A percentile compares a stretch with the other conserved stretches of the same genome.
phyloP scores from a whole-genome alignment of 768 basidiomycete genomes.

The Amanita rubescens region DNA sequence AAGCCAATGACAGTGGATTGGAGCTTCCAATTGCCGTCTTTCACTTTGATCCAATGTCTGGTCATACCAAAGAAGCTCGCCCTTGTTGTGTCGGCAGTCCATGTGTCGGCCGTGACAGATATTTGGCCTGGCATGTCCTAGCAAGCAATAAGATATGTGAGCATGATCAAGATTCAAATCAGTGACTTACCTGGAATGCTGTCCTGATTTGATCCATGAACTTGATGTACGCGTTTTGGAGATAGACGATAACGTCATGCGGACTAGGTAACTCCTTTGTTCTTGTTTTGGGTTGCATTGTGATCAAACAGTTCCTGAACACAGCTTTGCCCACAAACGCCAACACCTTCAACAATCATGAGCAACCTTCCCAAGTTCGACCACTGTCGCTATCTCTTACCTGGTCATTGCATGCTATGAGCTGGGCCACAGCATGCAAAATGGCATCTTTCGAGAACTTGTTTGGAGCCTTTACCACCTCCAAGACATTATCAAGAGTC shows the following conservation, averaged over 20 bases:
- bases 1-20: slow-evolving; percentile 17
- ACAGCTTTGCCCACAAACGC: no score
- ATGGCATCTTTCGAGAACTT: slow-evolving; percentile 11
- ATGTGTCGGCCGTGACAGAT: slow-evolving; percentile 14
- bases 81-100: no score
- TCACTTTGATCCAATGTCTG: slow-evolving; percentile 14
- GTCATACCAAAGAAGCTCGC: slow-evolving; percentile 16
- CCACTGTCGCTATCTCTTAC: slow-evolving; percentile 3
- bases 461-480: neutral
- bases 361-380: neutral
- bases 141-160: no score
- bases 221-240: no score
- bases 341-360: slow-evolving; percentile 8
- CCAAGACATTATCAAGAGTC: neutral
- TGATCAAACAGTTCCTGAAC: no score
- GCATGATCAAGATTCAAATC: no score
- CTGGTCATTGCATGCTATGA: slow-evolving; percentile 13
- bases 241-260: slow-evolving; percentile 10
- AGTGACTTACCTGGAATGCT: no score
- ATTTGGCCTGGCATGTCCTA: slow-evolving; percentile 13
- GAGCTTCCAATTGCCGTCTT: slow-evolving; percentile 16
- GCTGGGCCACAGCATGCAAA: slow-evolving; percentile 9
- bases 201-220: slow-evolving; percentile 3
- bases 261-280: slow-evolving; percentile 12
- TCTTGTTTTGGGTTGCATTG: no score